Evolutionary conservation across 768 basidiomycete species (phyloP), one percentile per base, ranked within the genome.

Genomic region (Butyriboletus loyo): DNA sequence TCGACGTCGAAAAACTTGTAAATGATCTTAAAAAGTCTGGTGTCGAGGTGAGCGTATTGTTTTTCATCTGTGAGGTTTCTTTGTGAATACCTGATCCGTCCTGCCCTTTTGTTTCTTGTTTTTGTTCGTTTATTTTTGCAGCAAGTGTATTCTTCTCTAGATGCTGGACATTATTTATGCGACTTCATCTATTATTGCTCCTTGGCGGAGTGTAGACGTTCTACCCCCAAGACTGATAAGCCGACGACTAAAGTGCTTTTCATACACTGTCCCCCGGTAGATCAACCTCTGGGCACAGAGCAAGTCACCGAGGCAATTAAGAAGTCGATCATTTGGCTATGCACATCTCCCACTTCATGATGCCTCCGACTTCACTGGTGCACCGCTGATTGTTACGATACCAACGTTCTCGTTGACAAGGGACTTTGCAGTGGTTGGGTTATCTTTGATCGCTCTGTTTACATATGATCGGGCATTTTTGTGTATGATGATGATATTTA

Each of bases 111-210:
- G 50, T 39, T 31, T 28, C 14, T 21, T 45, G 7, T 22, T 14
- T 22, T 5, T 3, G 36, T 30, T 6, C 0, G 7, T n/a, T 15
- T 17, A 17, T 9, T 46, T 53, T 46, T 44, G 44, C 60, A 87
- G 84, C 77, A 84, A 70, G 82, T 87, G 21, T 83, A 84, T 63
- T 77, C 84, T 19, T 88, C 87, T 3, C 79, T 84, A 76, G 87
- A 89, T 62, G 84, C 86, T 15, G 87, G 87, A 0, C 85, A 86
- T 64, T 90, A 83, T 66, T 69, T 89, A 11, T 87, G 84, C 64
- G 87, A 89, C 70, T 89, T 85, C 66, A 79, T 85, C 53, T 87
- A 85, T 65, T 90, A 86, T 61, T 85, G 85, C 62, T 87, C 86
- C 10, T 76, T 89, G 25, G 85, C 86, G 5, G 87, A 88, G 64